These are phyloP conservation scores for Liquidambar formosana DNA, from an alignment of 164 flowering plant genomes.

Conservation along the genomic window DNA sequence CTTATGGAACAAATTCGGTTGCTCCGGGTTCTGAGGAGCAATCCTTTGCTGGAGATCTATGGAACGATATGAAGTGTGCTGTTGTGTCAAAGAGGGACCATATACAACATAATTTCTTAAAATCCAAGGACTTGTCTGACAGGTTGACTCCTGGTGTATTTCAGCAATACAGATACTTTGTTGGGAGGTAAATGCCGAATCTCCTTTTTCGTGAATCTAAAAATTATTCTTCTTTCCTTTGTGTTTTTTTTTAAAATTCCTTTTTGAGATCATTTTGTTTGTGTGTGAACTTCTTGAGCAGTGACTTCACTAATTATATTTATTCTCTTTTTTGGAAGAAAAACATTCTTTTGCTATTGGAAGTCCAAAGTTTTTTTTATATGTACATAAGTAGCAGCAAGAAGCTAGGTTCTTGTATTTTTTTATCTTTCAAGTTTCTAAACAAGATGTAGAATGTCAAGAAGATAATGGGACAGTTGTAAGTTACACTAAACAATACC, in stretches of 20 bases:
- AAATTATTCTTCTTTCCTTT: too few species aligned
- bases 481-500: too few species aligned
- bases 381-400: too few species aligned
- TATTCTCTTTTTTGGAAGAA: too few species aligned
- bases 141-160: slow-evolving; percentile 63
- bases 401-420: too few species aligned
- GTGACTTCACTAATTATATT: too few species aligned
- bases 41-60: slow-evolving; percentile 81
- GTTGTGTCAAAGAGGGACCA: slow-evolving; percentile 58
- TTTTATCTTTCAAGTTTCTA: not conserved
- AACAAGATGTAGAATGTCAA: not conserved
- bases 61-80: slow-evolving; percentile 67
- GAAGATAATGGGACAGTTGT: not conserved
- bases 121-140: slow-evolving; percentile 65
- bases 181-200: slow-evolving; percentile 69
- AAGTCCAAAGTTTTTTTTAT: too few species aligned
- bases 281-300: too few species aligned
- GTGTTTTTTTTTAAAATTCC: too few species aligned
- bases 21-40: slow-evolving; percentile 35
- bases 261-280: too few species aligned
- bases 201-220: not conserved
- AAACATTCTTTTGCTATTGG: too few species aligned
- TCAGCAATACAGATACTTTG: slow-evolving; percentile 72
- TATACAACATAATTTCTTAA: slow-evolving; percentile 49
- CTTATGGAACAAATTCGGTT: slow-evolving; percentile 28